Percentiles rank a stretch among this genome's conserved stretches.
These are phyloP conservation scores for Cryptococcus sp. DNA, from an alignment of 1,284 basidiomycete species.

Conservation along the genomic window DNA sequence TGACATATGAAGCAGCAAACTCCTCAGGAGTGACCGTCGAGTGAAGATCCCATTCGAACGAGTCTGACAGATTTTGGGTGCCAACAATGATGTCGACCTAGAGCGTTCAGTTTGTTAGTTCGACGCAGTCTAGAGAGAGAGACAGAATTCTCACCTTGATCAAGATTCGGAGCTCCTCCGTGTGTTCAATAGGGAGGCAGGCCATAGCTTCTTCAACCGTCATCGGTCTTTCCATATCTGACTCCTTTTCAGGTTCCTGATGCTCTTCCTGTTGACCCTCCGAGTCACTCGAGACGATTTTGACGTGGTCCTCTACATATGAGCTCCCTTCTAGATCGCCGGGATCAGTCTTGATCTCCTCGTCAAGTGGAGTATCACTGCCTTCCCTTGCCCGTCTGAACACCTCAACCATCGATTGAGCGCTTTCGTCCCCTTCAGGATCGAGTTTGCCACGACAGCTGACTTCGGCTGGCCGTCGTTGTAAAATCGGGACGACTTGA, in stretches of 20 bases:
- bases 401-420: constrained; percentile 29
- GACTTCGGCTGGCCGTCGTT: constrained; percentile 7
- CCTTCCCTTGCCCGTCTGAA: constrained; percentile 32
- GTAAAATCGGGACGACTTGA: constrained; percentile 41
- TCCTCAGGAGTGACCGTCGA: constrained; percentile 80
- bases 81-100: constrained; percentile 95
- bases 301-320: constrained; percentile 15
- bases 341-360: constrained; percentile 36
- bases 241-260: constrained; percentile 37
- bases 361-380: constrained; percentile 18
- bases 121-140: too few relatives aligned
- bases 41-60: constrained; percentile 97
- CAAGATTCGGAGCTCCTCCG: constrained; percentile 83
- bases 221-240: constrained; percentile 43
- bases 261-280: constrained; percentile 39
- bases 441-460: constrained; percentile 32
- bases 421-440: constrained; percentile 28
- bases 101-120: background rate
- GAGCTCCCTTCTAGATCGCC: constrained; percentile 25
- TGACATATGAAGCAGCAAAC: constrained; percentile 84
- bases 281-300: constrained; percentile 25
- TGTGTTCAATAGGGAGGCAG: constrained; percentile 51
- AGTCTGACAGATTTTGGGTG: constrained; percentile 89
- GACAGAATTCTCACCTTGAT: constrained; percentile 70
- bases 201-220: constrained; percentile 50